phyloP scores from a whole-genome alignment of 176 grass and related monocot species.

The Aegilops speltoides region DNA sequence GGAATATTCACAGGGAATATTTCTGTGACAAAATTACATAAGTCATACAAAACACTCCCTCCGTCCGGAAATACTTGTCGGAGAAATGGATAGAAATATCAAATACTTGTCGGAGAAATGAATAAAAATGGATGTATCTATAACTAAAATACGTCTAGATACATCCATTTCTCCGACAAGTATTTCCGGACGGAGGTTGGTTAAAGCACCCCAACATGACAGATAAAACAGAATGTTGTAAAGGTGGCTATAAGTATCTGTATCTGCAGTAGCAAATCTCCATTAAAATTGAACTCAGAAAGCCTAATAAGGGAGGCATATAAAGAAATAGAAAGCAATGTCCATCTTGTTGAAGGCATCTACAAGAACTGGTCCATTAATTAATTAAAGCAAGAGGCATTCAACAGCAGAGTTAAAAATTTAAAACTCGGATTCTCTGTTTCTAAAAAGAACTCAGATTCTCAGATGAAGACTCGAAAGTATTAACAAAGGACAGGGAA shows the following conservation, averaged over 20 bases:
- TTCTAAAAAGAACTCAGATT: background rate
- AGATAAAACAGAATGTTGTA: background rate
- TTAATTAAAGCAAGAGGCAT: slow-evolving; percentile 6
- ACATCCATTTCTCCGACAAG: no score
- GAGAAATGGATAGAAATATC: no score
- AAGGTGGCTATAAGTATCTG: slow-evolving; percentile 8
- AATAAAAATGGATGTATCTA: no score
- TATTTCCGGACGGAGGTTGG: background rate
- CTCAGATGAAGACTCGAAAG: slow-evolving; percentile 6
- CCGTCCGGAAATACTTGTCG: no score
- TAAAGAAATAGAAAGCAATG: background rate
- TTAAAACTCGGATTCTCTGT: no score
- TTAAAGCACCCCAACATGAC: background rate
- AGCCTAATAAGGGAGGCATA: background rate
- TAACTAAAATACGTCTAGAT: no score
- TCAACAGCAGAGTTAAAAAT: background rate
- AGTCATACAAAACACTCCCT: background rate
- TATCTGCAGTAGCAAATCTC: background rate
- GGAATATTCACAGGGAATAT: background rate
- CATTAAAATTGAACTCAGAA: background rate
- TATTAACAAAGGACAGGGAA: background rate
- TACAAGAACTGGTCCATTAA: background rate
- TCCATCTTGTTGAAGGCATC: background rate
- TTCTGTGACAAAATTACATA: background rate
- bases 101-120: no score